Percentiles rank a stretch among this genome's conserved stretches.
Conservation (phyloP, 2,329 filamentous ascomycete species). For the Byssochlamys sp. region DNA sequence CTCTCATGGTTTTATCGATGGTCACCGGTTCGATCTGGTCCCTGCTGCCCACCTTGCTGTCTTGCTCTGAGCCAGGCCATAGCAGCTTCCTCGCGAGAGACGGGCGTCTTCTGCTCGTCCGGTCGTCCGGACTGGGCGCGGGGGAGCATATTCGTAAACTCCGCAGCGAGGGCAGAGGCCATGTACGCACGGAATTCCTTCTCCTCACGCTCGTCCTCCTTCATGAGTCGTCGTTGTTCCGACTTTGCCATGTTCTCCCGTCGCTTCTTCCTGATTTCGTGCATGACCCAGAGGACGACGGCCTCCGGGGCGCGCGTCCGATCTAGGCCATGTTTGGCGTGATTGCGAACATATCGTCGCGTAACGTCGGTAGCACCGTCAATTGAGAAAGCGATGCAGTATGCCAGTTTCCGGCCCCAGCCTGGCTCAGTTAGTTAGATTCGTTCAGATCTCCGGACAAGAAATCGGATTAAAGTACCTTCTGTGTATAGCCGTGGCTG, state of each 20-base stretch:
- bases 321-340: conserved; percentile 53
- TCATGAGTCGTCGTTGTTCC: conserved; percentile 48
- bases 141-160: conserved; percentile 36
- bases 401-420: conserved; percentile 93
- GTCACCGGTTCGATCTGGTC: background rate
- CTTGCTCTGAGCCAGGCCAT: conserved; percentile 23
- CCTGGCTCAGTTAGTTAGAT: conserved; percentile 35
- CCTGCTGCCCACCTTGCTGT: conserved; percentile 11
- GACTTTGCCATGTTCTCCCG: conserved; percentile 71
- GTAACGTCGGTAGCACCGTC: conserved; percentile 66
- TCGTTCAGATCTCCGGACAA: background rate
- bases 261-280: conserved; percentile 79
- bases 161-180: conserved; percentile 35
- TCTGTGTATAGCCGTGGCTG: conserved; percentile 85
- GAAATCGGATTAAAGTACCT: conserved; percentile 38
- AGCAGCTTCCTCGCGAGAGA: conserved; percentile 25
- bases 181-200: conserved; percentile 38
- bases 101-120: conserved; percentile 35
- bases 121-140: conserved; percentile 15
- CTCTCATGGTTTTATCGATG: background rate
- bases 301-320: conserved; percentile 77
- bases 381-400: conserved; percentile 91
- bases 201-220: conserved; percentile 42
- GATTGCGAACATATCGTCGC: conserved; percentile 51
- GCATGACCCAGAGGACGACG: conserved; percentile 79